phyloP scores from a whole-genome alignment of 2,329 filamentous ascomycete species.

The Alternaria sp. region DNA sequence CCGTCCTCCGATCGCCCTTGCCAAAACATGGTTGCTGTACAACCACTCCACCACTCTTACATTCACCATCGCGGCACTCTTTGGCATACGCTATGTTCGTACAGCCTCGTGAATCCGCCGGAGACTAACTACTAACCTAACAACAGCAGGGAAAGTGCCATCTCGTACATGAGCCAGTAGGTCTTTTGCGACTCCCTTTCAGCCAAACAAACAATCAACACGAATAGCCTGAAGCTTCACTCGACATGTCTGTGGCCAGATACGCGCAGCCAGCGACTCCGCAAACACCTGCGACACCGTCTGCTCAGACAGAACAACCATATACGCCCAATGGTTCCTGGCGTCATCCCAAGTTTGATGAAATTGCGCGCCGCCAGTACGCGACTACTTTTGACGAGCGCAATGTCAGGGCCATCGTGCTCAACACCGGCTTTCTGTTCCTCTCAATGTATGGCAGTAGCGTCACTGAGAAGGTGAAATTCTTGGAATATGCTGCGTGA shows the following conservation, averaged over 20 bases:
- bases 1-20: constrained; percentile 13
- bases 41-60: constrained; percentile 15
- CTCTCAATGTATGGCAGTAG: constrained; percentile 54
- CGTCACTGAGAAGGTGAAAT: constrained; percentile 32
- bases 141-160: constrained; percentile 20
- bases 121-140: constrained; percentile 36
- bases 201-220: constrained; percentile 23
- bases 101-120: constrained; percentile 1
- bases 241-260: constrained; percentile 31
- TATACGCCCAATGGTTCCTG: constrained; percentile 73
- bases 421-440: constrained; percentile 69
- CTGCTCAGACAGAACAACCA: constrained; percentile 36
- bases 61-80: constrained; percentile 2
- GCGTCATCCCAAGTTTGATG: constrained; percentile 86
- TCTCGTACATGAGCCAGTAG: not conserved
- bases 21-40: constrained; percentile 25
- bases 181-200: constrained; percentile 5
- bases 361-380: constrained; percentile 83
- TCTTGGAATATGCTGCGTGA: constrained; percentile 37
- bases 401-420: constrained; percentile 74
- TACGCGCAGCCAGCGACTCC: constrained; percentile 34
- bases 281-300: constrained; percentile 35
- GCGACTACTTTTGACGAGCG: constrained; percentile 79
- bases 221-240: constrained; percentile 11
- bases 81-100: constrained; percentile 11